Conservation (phyloP, 345 rosid species). For the Eucalyptus erythrocorys region DNA sequence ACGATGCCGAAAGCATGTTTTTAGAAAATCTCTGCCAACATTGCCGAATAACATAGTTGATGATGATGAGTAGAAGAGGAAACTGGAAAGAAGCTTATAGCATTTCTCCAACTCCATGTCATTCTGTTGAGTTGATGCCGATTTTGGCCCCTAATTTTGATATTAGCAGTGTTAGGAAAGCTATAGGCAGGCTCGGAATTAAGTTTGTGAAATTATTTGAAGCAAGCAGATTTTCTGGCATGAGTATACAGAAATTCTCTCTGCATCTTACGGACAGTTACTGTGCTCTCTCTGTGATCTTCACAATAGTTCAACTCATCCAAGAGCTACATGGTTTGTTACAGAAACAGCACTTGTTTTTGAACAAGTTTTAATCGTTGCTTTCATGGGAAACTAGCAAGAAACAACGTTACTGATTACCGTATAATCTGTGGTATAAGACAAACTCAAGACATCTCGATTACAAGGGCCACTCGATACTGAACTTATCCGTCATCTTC, state of each 20-base stretch:
- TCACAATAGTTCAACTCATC: background rate
- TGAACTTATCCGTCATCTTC: background rate
- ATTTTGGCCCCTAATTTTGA: background rate
- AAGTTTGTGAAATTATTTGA: background rate
- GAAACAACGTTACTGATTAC: background rate
- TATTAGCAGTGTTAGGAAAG: background rate
- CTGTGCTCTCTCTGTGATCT: background rate
- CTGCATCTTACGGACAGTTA: background rate
- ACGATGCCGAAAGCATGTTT: conserved; percentile 81
- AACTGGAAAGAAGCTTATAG: background rate
- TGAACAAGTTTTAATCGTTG: background rate
- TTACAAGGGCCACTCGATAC: background rate
- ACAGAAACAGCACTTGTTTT: background rate
- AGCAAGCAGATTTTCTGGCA: background rate
- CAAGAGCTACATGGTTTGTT: background rate
- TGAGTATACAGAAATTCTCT: background rate
- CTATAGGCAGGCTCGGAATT: background rate
- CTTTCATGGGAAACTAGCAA: background rate
- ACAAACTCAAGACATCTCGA: background rate
- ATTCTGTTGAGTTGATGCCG: background rate
- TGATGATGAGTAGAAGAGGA: background rate
- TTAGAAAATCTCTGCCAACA: conserved; percentile 43
- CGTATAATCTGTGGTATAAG: background rate
- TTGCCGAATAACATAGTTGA: conserved; percentile 27
- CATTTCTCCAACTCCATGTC: background rate